Evolutionary conservation across 441 rosid genomes (phyloP), one percentile per base, ranked within the genome.

Genomic region (Francoa sonchifolia): DNA sequence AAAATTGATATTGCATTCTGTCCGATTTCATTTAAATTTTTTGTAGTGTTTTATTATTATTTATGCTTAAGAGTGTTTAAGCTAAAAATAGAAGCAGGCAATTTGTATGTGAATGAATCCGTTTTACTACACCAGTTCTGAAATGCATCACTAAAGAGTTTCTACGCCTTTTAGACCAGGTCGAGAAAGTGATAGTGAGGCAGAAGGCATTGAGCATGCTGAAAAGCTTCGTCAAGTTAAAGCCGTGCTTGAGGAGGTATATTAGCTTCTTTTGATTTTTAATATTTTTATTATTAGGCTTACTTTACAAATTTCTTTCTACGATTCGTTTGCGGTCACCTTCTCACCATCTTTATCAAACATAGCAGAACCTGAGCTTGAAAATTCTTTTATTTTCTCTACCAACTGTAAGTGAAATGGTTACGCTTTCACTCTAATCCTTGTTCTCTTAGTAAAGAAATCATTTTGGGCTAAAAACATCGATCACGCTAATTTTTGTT

Each of bases 171-270:
- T 30, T 33, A 72, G 86, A 43, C 79, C 72, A 33, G 82, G 71
- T 48, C 94, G 86, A 57, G 97, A 80, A 73, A 93, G 99, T 77
- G 99, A 93, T 50, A 88, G 96, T 52, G 99, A 93, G 68, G 95
- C 99, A 44, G 99, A 93, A 60, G 99, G 85, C 65, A 47, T 82
- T 57, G 97, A 87, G 71, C 99, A 93, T 70, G 97, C 97, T 60
- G 99, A 93, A 67, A 93, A 93, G 73, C 89, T 93, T 73, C 99
- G 97, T 44, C 99, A 88, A 67, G 99, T 93, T 25, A 93, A 93
- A 75, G 97, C 97, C 44, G 99, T 93, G 37, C 95, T 93, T 47
- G 99, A 93, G 73, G 99, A 93, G 99, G 99, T 87, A 58, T 41
- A 42, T 41, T 33, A 27, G 16, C 31, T 42, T 29, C 43, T 28